A percentile compares a stretch with the other conserved stretches of the same genome.
Evolutionary conservation across 345 rosid species (phyloP).

Genomic region (Kandelia obovata): DNA sequence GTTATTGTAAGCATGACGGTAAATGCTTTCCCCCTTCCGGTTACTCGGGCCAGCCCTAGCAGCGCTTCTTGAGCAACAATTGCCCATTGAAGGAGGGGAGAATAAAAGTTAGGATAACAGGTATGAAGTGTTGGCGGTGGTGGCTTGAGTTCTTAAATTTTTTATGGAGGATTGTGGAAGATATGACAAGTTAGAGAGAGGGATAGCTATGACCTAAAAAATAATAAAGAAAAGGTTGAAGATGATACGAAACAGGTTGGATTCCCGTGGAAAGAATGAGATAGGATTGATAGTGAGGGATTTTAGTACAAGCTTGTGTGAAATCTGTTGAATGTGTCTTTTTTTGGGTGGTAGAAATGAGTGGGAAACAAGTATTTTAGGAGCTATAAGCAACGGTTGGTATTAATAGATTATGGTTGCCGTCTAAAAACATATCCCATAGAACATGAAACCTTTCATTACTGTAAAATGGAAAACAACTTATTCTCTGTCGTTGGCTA

Average conservation of each 20-base stretch:
- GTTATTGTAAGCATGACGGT: slow-evolving; percentile 4
- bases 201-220: background rate
- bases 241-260: slow-evolving; percentile 18
- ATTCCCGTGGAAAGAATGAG: slow-evolving; percentile 10
- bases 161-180: background rate
- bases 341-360: background rate
- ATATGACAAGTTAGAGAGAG: background rate
- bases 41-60: slow-evolving; percentile 20
- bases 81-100: slow-evolving; percentile 46
- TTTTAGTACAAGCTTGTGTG: slow-evolving; percentile 9
- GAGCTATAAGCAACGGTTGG: background rate
- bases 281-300: slow-evolving; percentile 16
- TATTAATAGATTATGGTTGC: background rate
- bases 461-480: too few relatives aligned
- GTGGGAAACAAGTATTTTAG: background rate
- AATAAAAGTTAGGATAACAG: background rate
- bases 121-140: background rate
- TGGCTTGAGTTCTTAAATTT: background rate
- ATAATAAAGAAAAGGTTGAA: background rate
- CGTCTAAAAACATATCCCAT: background rate
- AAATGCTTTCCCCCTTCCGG: slow-evolving; percentile 28
- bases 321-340: slow-evolving; percentile 12
- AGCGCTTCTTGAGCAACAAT: slow-evolving; percentile 59
- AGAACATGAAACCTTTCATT: background rate
- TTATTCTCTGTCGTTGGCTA: too few relatives aligned